Evolutionary conservation across 2,329 filamentous ascomycete species (phyloP), one percentile per base, ranked within the genome.

Genomic region (Aspergillus sp.): DNA sequence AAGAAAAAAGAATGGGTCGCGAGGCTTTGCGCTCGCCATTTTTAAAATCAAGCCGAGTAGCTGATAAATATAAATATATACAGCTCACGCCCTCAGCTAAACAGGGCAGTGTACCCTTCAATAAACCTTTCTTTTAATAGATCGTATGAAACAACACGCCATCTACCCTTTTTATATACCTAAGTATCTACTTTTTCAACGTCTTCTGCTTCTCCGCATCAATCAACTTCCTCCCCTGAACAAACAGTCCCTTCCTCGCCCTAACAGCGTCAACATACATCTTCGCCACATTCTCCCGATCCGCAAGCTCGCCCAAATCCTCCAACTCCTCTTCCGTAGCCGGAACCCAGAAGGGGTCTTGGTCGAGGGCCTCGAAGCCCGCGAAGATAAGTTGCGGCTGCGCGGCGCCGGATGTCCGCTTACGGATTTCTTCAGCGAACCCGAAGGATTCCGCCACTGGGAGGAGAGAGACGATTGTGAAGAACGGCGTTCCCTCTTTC

Each of bases 331-430:
- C 95, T 71, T 98, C 95, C 0, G 93, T 98, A 64, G 91, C 92
- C 1, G 95, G 95, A 47, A 96, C 92, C 95, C 95, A 99, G 79
- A 96, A 96, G 0, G 95, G 95, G 79, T 99, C 95, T 76, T 97
- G 89, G 72, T 98, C 92, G 2, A 98, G 81, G 66, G 96, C 85
- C 75, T 97, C 91, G 70, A 93, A 99, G 1, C 95, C 95, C 7
- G 90, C 86, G 72, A 98, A 99, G 60, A 96, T 89, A 39, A 99
- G 82, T 80, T 98, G 95, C 50, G 95, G 95, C 68, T 91, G 90
- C 1, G 95, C 95, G 3, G 90, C 91, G 3, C 95, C 95, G 6
- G 88, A 92, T 1, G 92, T 96, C 6, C 93, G 85, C 78, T 98
- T 98, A 58, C 95, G 87, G 78, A 99, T 98, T 76, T 99, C 95